Percentiles rank a stretch among this genome's conserved stretches.
Evolutionary conservation across 2,329 filamentous ascomycete species (phyloP).

Genomic region (Apiospora hydei): DNA sequence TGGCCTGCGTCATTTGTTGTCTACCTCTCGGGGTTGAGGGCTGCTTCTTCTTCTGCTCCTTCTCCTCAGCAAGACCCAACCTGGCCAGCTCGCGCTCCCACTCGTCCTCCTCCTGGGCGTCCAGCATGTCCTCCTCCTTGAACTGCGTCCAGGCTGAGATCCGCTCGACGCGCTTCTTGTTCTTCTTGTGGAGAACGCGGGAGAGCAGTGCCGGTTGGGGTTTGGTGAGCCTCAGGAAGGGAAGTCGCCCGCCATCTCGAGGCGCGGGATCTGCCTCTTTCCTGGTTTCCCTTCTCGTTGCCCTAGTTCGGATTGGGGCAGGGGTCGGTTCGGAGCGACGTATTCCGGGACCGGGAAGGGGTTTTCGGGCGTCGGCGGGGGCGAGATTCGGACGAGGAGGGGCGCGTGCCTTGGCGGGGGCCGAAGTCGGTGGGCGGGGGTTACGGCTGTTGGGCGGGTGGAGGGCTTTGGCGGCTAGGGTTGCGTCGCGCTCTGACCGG

Average conservation of each 20-base stretch:
- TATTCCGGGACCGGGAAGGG: conserved; percentile 52
- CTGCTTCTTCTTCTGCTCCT: not conserved
- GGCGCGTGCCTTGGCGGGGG: conserved; percentile 33
- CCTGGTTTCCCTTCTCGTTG: conserved; percentile 40
- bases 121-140: conserved; percentile 44
- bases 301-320: conserved; percentile 58
- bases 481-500: conserved; percentile 42
- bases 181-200: conserved; percentile 62
- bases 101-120: conserved; percentile 51
- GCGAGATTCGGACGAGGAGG: conserved; percentile 41
- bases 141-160: conserved; percentile 48
- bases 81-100: conserved; percentile 45
- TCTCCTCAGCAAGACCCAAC: conserved; percentile 13
- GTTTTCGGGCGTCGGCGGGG: conserved; percentile 43
- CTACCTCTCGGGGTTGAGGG: not conserved
- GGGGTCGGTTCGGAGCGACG: conserved; percentile 53
- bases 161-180: conserved; percentile 50
- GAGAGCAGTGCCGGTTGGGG: conserved; percentile 68
- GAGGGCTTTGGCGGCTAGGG: conserved; percentile 34
- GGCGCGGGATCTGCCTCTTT: conserved; percentile 61
- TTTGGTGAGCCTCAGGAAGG: conserved; percentile 71
- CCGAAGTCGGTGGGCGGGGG: conserved; percentile 29
- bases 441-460: conserved; percentile 31
- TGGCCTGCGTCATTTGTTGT: not conserved
- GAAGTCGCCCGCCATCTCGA: conserved; percentile 62